phyloP scores from a whole-genome alignment of 1,284 basidiomycete species.

The Puccinia hordei region DNA sequence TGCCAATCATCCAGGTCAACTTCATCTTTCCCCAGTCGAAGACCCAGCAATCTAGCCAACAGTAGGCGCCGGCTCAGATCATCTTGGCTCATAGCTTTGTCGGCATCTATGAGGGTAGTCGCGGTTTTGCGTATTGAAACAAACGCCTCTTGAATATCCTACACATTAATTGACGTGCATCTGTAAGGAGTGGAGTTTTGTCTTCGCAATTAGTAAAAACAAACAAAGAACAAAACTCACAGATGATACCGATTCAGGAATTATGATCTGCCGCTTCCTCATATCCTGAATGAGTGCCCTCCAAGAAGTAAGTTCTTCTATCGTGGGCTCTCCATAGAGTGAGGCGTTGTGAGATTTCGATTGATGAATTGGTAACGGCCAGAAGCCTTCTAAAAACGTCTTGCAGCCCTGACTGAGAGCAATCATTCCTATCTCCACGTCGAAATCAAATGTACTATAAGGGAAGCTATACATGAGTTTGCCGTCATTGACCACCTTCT shows the following conservation, averaged over 20 bases:
- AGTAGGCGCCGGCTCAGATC: conserved; percentile 33
- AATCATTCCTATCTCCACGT: conserved; percentile 22
- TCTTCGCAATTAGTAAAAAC: neutral
- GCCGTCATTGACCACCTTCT: conserved; percentile 52
- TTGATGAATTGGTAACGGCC: conserved; percentile 21
- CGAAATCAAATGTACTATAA: conserved; percentile 37
- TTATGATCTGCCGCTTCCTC: conserved; percentile 7
- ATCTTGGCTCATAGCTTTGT: conserved; percentile 42
- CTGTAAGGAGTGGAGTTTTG: neutral
- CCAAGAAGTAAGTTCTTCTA: conserved; percentile 32
- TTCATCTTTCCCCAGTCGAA: conserved; percentile 17
- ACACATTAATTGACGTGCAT: neutral
- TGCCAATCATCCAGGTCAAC: conserved; percentile 40
- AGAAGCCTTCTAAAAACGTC: conserved; percentile 44
- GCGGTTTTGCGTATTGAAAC: conserved; percentile 26
- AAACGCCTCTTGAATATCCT: conserved; percentile 49
- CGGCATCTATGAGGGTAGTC: conserved; percentile 26
- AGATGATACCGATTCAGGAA: conserved; percentile 34
- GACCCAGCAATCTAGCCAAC: conserved; percentile 24
- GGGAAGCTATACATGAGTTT: conserved; percentile 52
- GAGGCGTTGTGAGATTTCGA: neutral
- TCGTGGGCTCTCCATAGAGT: neutral
- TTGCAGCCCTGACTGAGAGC: conserved; percentile 16
- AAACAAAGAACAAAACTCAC: conserved; percentile 42
- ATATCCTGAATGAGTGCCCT: conserved; percentile 37